Percentiles rank a stretch among this genome's conserved stretches.
phyloP scores from a whole-genome alignment of 495 filamentous ascomycete species.

The Aspergillus biplanus region DNA sequence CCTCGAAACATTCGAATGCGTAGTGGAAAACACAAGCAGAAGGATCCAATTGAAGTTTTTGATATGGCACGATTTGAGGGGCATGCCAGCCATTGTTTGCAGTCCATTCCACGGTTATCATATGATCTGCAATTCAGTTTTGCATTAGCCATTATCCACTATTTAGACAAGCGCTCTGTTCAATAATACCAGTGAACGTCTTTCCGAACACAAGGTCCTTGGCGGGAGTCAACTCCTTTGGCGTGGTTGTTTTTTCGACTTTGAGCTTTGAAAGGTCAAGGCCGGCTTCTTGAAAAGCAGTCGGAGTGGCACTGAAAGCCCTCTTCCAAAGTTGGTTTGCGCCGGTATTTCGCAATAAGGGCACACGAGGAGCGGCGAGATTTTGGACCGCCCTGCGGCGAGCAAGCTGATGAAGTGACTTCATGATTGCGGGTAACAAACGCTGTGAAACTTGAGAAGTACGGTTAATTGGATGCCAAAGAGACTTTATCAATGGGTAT shows the following conservation, averaged over 20 bases:
- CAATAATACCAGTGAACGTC: slow-evolving; percentile 76
- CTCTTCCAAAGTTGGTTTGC: slow-evolving; percentile 43
- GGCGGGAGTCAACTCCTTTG: slow-evolving; percentile 71
- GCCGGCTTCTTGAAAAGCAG: slow-evolving; percentile 58
- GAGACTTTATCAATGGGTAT: slow-evolving; percentile 12
- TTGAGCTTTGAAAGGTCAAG: slow-evolving; percentile 78
- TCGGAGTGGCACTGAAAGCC: slow-evolving; percentile 63
- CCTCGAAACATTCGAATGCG: slow-evolving; percentile 95
- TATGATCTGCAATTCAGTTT: slow-evolving; percentile 71
- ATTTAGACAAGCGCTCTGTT: neutral
- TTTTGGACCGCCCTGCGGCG: slow-evolving; percentile 39
- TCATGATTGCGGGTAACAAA: slow-evolving; percentile 34
- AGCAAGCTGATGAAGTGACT: slow-evolving; percentile 44
- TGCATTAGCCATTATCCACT: slow-evolving; percentile 24
- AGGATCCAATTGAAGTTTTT: slow-evolving; percentile 94
- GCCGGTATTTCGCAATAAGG: slow-evolving; percentile 31
- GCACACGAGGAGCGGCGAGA: slow-evolving; percentile 31
- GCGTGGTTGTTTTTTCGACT: slow-evolving; percentile 73
- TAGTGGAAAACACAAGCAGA: slow-evolving; percentile 98
- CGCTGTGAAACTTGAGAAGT: neutral
- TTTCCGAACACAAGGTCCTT: slow-evolving; percentile 85
- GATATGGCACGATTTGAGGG: slow-evolving; percentile 86
- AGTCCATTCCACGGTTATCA: slow-evolving; percentile 95
- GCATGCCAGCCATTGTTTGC: slow-evolving; percentile 77
- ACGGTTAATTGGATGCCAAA: slow-evolving; percentile 7